Base-by-base conservation (phyloP, 192 early-diverging fungal species). In the Gaertneriomyces semiglobifer region DNA sequence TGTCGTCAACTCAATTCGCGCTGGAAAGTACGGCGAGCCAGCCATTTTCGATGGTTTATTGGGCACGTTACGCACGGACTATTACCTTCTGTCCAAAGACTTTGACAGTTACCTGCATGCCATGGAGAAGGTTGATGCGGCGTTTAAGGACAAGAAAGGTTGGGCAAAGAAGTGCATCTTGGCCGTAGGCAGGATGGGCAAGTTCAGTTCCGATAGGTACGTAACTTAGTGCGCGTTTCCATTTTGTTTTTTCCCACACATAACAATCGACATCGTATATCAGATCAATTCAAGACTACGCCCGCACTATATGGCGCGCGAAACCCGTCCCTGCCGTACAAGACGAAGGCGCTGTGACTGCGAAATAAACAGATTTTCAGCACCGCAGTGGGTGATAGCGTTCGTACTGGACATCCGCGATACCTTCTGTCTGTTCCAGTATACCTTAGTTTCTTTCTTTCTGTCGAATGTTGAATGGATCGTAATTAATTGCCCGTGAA, bases 151-250 rank as follows among this genome's bases (percentile, higher is more conserved):
- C 78, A 83, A 84, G 54, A 73, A 83, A 11, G 83, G 79, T 53
- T 98, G 96, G 96, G 80, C 89, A 53, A 89, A 89, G 72, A 91
- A 90, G 78, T 92, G 88, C 59, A 96, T 98, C 66, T 79, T 86
- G 54, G 93, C 91, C 41, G 90, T 92, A 33, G 91, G 93, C 54
- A 79, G 86, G 65, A 98, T 98, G 94, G 88, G 93, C 76, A 95
- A 95, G 74, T 98, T 98, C 79, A 93, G 73, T 50, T 75, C 71
- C 76, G 84, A 85, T 65, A 67, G 83, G 70, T 81, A 19, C 86
- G 59, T 86, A 86, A 48, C 12, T 53, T 45, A 44, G 52, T 57
- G 20, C 39, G 42, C 14, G 20, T 53, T 79, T 16, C 16, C 11
- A 60, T 44, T 79, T 60, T 58, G 42, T 53, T 60, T n/a, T 7